These are phyloP conservation scores for Panellus pusillus DNA, from an alignment of 768 basidiomycete genomes.

Conservation along the genomic window DNA sequence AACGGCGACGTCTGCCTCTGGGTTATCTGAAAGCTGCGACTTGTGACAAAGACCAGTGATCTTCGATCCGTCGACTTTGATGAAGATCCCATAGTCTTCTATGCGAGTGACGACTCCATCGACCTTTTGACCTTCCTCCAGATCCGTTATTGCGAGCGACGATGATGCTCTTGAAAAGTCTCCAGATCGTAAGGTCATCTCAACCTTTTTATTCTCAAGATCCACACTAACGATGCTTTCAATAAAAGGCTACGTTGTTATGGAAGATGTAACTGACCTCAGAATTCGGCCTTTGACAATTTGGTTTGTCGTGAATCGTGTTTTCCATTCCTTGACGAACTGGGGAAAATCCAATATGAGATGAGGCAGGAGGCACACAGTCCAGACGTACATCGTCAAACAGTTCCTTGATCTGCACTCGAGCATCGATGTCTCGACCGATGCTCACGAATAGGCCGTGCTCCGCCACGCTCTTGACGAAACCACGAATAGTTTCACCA, in stretches of 20 bases:
- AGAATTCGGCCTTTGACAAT: slow-evolving; percentile 85
- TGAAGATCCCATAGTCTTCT: slow-evolving; percentile 90
- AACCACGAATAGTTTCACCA: slow-evolving; percentile 81
- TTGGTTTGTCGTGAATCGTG: slow-evolving; percentile 74
- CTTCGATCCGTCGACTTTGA: slow-evolving; percentile 82
- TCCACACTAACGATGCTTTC: slow-evolving; percentile 57
- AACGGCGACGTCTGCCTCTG: slow-evolving; percentile 72
- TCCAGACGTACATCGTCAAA: slow-evolving; percentile 75
- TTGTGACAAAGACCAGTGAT: slow-evolving; percentile 93
- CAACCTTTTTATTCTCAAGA: slow-evolving; percentile 71
- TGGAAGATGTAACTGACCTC: slow-evolving; percentile 41
- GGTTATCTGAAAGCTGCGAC: slow-evolving; percentile 91
- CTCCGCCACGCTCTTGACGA: slow-evolving; percentile 84
- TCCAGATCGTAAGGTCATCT: slow-evolving; percentile 84
- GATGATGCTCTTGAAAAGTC: slow-evolving; percentile 44
- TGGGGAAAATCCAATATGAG: slow-evolving; percentile 31
- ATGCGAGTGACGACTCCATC: slow-evolving; percentile 76
- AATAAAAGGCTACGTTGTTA: not conserved
- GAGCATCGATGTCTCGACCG: slow-evolving; percentile 81
- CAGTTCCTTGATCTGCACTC: slow-evolving; percentile 90
- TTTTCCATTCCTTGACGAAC: slow-evolving; percentile 97
- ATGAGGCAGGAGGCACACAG: not conserved
- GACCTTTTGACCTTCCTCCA: slow-evolving; percentile 79
- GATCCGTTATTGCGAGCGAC: slow-evolving; percentile 49
- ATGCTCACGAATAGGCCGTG: slow-evolving; percentile 89